Conservation (phyloP, 2,329 filamentous ascomycete genomes). For the Didymella exigua region DNA sequence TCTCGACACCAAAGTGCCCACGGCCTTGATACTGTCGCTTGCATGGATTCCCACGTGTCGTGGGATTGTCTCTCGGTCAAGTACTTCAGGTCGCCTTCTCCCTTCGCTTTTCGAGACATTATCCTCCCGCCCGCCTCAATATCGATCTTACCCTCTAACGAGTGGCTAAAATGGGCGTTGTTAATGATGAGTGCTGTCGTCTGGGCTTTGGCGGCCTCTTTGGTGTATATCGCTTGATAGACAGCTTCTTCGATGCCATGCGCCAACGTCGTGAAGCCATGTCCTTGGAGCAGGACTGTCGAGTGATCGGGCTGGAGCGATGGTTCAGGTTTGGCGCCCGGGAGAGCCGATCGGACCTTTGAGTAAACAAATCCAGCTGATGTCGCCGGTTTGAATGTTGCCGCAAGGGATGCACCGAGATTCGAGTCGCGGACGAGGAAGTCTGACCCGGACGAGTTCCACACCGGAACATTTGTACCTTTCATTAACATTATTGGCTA, state of each 20-base stretch:
- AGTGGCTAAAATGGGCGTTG: conserved; percentile 44
- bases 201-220: conserved; percentile 49
- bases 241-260: conserved; percentile 53
- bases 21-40: conserved; percentile 43
- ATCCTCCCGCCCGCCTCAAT: conserved; percentile 48
- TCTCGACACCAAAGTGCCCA: conserved; percentile 54
- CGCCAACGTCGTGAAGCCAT: conserved; percentile 54
- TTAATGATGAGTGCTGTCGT: conserved; percentile 45
- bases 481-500: background rate
- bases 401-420: conserved; percentile 45
- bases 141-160: conserved; percentile 50
- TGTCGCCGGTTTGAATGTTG: conserved; percentile 46
- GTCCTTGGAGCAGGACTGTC: conserved; percentile 51
- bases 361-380: conserved; percentile 47
- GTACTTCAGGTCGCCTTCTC: conserved; percentile 50
- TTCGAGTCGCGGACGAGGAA: conserved; percentile 42
- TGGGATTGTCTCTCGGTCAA: conserved; percentile 50
- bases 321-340: conserved; percentile 40
- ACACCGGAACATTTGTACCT: conserved; percentile 46
- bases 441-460: conserved; percentile 43
- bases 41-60: conserved; percentile 49
- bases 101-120: conserved; percentile 49
- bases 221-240: conserved; percentile 53
- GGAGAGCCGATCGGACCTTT: conserved; percentile 46
- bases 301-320: conserved; percentile 43